A percentile compares a stretch with the other conserved stretches of the same genome.
Evolutionary conservation across 139 green algal species (phyloP).

Genomic region (Zygnema cylindricum): DNA sequence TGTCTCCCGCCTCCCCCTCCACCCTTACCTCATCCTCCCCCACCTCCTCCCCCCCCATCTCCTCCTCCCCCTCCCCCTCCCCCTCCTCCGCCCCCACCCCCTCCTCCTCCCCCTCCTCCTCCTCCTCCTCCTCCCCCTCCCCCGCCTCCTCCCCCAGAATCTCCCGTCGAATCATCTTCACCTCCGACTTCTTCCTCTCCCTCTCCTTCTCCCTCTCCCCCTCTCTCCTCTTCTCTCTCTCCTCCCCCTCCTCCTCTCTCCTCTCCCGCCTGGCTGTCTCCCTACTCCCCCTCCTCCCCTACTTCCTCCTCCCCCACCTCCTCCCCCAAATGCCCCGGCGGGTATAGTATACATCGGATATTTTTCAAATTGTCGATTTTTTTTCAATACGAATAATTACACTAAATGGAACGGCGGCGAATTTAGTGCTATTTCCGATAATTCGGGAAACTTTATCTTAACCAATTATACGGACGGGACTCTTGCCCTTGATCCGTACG

Average conservation of each 20-base stretch:
- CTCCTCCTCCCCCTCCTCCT: background rate
- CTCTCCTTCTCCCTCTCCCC: background rate
- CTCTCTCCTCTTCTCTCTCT: background rate
- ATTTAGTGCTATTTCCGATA: background rate
- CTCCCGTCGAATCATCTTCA: no score
- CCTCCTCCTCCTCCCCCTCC: background rate
- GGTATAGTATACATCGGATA: background rate
- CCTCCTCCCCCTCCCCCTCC: background rate
- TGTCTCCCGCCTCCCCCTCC: background rate
- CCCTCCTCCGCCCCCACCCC: no score
- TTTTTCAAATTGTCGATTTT: background rate
- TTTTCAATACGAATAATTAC: background rate
- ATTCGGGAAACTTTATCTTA: background rate
- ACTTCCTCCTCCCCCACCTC: background rate
- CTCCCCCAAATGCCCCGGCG: no score
- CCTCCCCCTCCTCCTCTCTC: background rate
- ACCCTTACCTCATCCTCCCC: background rate
- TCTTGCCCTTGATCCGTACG: background rate
- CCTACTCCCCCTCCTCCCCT: background rate
- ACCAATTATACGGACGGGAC: background rate
- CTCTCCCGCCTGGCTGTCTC: background rate
- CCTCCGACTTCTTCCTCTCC: background rate
- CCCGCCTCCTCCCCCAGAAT: background rate
- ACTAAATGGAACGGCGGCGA: background rate
- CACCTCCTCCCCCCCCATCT: background rate